These are phyloP conservation scores for Phialemoniopsis sp. DNA, from an alignment of 2,329 filamentous ascomycete species.

Conservation along the genomic window DNA sequence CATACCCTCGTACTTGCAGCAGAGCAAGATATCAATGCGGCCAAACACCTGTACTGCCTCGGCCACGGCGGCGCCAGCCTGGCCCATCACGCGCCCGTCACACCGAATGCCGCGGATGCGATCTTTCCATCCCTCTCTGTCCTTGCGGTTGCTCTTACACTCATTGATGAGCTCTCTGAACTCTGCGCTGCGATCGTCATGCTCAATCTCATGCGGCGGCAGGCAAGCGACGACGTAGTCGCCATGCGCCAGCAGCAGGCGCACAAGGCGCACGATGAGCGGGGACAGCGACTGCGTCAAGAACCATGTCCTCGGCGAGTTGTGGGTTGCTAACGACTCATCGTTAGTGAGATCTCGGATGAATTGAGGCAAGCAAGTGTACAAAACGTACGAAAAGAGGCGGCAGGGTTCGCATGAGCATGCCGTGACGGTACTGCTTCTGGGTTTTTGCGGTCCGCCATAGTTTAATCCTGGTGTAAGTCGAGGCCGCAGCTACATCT, in stretches of 20 bases:
- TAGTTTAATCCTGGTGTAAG: conserved; percentile 15
- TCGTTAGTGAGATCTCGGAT: too few species aligned
- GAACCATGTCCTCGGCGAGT: conserved; percentile 86
- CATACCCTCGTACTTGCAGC: conserved; percentile 79
- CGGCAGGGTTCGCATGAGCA: conserved; percentile 38
- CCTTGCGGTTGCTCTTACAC: conserved; percentile 58
- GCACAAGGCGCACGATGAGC: conserved; percentile 76
- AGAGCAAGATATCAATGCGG: conserved; percentile 83
- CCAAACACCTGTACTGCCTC: conserved; percentile 83
- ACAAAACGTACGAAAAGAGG: conserved; percentile 54
- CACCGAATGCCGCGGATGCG: conserved; percentile 65
- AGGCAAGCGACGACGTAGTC: conserved; percentile 87
- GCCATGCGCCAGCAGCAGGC: conserved; percentile 80
- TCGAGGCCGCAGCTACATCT: background rate
- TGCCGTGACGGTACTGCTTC: conserved; percentile 37
- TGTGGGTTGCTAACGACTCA: conserved; percentile 51
- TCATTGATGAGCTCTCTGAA: conserved; percentile 76
- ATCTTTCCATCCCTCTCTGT: conserved; percentile 75
- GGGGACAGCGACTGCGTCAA: conserved; percentile 84
- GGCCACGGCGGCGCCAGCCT: conserved; percentile 82
- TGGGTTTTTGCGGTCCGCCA: conserved; percentile 41
- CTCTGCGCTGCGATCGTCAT: conserved; percentile 70
- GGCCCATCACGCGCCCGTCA: conserved; percentile 57
- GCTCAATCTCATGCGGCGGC: conserved; percentile 72
- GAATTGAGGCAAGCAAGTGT: too few species aligned